Evolutionary conservation across 2,329 filamentous ascomycete species (phyloP).

Genomic region (Aspergillus ochraceoroseus): DNA sequence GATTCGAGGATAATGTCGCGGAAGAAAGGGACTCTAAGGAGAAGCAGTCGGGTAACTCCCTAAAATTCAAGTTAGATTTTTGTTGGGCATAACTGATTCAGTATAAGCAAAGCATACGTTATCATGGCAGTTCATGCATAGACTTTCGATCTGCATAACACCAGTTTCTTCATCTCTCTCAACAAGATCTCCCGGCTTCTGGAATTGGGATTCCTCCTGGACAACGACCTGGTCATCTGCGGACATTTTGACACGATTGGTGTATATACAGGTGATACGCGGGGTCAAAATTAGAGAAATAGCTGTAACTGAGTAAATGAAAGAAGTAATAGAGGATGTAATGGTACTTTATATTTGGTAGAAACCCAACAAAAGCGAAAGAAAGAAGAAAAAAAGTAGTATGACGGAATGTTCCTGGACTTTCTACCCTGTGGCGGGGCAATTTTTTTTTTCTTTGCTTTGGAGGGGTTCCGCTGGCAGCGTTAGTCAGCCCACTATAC

Average conservation of each 20-base stretch:
- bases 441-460: constrained; percentile 20
- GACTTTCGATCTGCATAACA: constrained; percentile 55
- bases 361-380: not conserved
- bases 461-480: constrained; percentile 22
- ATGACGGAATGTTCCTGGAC: constrained; percentile 32
- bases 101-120: constrained; percentile 57
- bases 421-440: constrained; percentile 26
- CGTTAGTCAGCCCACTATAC: constrained; percentile 19
- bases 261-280: not conserved
- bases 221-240: constrained; percentile 19
- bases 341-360: not conserved
- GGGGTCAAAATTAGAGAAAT: not conserved
- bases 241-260: constrained; percentile 25
- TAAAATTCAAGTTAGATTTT: constrained; percentile 36
- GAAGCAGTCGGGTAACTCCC: constrained; percentile 79
- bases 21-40: constrained; percentile 94
- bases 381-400: constrained; percentile 18
- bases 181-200: constrained; percentile 38
- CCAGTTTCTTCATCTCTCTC: constrained; percentile 42
- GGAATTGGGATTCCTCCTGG: constrained; percentile 33
- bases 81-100: not conserved
- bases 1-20: constrained; percentile 97
- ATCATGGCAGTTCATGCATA: constrained; percentile 81
- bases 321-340: not conserved
- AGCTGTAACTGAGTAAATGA: not conserved